Conservation (phyloP, 2,329 filamentous ascomycete species). For the Chaetomium sp. region DNA sequence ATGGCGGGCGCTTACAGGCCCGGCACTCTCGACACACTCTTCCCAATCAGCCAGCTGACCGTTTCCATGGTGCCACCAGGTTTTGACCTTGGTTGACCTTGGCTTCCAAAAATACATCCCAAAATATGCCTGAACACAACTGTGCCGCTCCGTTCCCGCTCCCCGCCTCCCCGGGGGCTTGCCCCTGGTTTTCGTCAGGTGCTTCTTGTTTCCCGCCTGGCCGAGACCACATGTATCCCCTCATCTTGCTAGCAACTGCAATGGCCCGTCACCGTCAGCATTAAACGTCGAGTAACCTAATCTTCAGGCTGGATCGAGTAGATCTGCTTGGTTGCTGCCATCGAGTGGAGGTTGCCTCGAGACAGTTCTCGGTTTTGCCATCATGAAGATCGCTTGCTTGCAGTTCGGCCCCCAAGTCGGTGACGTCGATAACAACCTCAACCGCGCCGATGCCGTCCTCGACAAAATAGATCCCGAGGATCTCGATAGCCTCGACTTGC, state of each 20-base stretch:
- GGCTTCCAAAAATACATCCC: conserved; percentile 12
- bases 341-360: not conserved
- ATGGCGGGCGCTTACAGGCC: conserved; percentile 16
- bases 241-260: not conserved
- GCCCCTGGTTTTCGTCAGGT: not conserved
- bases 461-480: conserved; percentile 52
- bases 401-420: conserved; percentile 74
- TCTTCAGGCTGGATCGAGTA: not conserved
- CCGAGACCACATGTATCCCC: not conserved
- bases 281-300: not conserved
- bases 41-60: conserved; percentile 13
- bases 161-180: not conserved
- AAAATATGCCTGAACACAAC: not conserved
- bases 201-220: not conserved
- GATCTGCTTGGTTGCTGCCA: not conserved
- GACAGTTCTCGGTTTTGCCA: not conserved
- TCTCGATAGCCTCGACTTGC: conserved; percentile 68
- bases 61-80: conserved; percentile 3
- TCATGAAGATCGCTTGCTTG: conserved; percentile 54
- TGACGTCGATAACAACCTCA: conserved; percentile 69
- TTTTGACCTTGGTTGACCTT: not conserved
- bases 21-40: conserved; percentile 4
- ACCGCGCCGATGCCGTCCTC: conserved; percentile 66
- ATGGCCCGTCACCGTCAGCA: conserved; percentile 6
- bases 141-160: conserved; percentile 16